Base-by-base conservation (phyloP, 257 asterid species). In the Ajuga chamaepitys region DNA sequence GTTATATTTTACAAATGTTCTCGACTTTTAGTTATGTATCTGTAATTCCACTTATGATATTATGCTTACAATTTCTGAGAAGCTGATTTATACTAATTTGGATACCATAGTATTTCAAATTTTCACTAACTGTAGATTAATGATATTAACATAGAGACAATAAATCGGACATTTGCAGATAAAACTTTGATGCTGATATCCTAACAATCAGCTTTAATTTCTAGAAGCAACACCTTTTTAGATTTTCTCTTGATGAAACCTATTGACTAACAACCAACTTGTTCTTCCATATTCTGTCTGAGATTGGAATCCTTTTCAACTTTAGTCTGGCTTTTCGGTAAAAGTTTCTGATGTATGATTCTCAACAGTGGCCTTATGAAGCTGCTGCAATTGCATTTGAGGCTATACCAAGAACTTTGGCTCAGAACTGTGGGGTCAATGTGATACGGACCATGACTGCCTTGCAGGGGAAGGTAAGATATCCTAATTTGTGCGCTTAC, bases 371-470 rank as follows among this genome's bases (percentile, higher is more conserved):
- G 98, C 97, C 98, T 44, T 92, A 92, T 79, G 98, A 92, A 89
- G 97, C 97, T 70, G 98, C 97, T 69, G 98, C 98, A 46, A 75
- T 87, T 42, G 98, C 98, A 70, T 92, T 92, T 70, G 98, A 92
- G 79, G 94, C 98, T 66, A 92, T 92, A 68, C 99, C 99, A 20
- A 86, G 95, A 77, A 94, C 99, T 68, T 78, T 94, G 79, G 95
- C 95, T 35, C 99, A 94, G 83, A 94, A 94, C 82, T 94, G 99
- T 58, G 99, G 99, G 32, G 95, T 94, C 55, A 90, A 90, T 74
- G 96, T 94, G 64, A 88, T 94, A 65, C 87, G 99, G 9, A 90
- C 83, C 9, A 94, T 89, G 97, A 94, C 97, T 71, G 92, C 93
- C 64, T 74, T 94, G 75, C 97, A 88, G 76, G 99, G 99, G 67